phyloP scores from a whole-genome alignment of 2,329 filamentous ascomycete genomes.

The Blastomyces percursus region DNA sequence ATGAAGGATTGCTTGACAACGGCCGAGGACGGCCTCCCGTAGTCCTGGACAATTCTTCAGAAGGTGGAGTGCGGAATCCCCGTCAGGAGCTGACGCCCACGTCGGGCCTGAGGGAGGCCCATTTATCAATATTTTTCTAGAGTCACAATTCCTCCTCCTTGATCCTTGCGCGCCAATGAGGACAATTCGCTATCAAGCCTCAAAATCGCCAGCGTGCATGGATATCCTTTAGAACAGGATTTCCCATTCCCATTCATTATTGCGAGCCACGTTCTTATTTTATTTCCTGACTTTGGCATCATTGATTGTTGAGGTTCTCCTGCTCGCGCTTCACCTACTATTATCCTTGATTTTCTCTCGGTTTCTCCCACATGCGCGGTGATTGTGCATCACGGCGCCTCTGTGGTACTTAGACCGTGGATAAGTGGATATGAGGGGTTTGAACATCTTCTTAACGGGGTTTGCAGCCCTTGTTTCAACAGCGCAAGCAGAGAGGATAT shows the following conservation, averaged over 20 bases:
- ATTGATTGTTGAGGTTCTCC: background rate
- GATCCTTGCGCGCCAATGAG: background rate
- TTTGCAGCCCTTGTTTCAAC: background rate
- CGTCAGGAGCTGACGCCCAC: background rate
- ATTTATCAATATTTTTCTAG: background rate
- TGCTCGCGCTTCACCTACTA: background rate
- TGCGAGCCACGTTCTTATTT: background rate
- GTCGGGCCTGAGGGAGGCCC: background rate
- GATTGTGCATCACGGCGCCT: background rate
- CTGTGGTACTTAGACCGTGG: background rate
- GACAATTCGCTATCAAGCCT: too few relatives aligned
- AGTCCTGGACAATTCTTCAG: background rate
- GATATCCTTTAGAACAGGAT: background rate
- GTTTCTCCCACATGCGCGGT: background rate
- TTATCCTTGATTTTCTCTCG: background rate
- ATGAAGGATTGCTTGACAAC: background rate
- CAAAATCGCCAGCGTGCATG: background rate
- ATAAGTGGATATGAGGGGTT: conserved; percentile 2
- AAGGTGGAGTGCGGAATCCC: background rate
- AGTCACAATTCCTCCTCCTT: background rate
- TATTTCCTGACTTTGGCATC: background rate
- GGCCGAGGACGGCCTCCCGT: background rate
- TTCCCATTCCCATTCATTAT: background rate
- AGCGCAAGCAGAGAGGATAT: background rate
- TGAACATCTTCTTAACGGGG: background rate